A percentile compares a stretch with the other conserved stretches of the same genome.
phyloP scores from a whole-genome alignment of 2,329 filamentous ascomycete species.

The Trichoderma gracile region DNA sequence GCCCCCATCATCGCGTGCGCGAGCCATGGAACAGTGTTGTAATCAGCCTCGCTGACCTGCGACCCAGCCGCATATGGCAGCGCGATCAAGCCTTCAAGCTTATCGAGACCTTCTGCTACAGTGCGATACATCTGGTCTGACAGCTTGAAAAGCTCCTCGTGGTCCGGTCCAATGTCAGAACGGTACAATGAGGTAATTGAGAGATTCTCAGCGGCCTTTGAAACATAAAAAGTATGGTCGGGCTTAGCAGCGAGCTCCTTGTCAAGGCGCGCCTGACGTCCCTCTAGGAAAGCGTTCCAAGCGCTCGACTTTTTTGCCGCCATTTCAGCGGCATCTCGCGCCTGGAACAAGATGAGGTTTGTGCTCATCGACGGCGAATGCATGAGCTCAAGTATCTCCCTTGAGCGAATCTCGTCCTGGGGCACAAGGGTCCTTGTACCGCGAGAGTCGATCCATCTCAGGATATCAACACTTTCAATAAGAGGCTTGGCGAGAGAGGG shows the following conservation, averaged over 20 bases:
- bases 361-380: conserved; percentile 27
- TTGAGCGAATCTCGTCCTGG: conserved; percentile 10
- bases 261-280: conserved; percentile 28
- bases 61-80: conserved; percentile 29
- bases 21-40: conserved; percentile 29
- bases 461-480: conserved; percentile 28
- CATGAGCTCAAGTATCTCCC: conserved; percentile 27
- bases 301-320: not conserved
- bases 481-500: conserved; percentile 27
- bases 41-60: conserved; percentile 28
- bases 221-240: conserved; percentile 29
- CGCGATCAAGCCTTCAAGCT: conserved; percentile 26
- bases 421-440: conserved; percentile 1
- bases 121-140: conserved; percentile 17
- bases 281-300: conserved; percentile 16
- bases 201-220: conserved; percentile 27
- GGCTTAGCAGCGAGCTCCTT: conserved; percentile 24
- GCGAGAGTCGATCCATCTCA: conserved; percentile 27
- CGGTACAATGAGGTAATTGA: conserved; percentile 20
- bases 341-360: conserved; percentile 28
- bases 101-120: conserved; percentile 27
- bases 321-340: conserved; percentile 27
- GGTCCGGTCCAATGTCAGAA: not conserved
- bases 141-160: conserved; percentile 25
- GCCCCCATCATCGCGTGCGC: conserved; percentile 28